These are phyloP conservation scores for Graphilbum ipis-grandicollis DNA, from an alignment of 2,329 filamentous ascomycete genomes.

Conservation along the genomic window DNA sequence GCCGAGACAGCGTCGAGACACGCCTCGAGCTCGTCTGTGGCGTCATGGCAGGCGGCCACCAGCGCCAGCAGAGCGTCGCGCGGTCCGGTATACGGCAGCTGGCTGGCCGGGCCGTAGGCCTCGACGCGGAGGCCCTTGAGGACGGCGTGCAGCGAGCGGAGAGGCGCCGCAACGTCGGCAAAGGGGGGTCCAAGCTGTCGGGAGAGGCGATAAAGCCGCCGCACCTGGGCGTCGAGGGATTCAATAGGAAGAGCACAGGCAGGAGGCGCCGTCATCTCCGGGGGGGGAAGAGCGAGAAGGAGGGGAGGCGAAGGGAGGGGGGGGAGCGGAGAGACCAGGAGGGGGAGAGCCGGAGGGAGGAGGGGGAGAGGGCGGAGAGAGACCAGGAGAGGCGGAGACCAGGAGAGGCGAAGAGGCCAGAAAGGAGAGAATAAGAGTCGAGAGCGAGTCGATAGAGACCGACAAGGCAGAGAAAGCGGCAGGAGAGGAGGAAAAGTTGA, in stretches of 20 bases:
- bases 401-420: background rate
- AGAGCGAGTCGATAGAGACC: background rate
- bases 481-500: background rate
- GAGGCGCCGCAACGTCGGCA: constrained; percentile 27
- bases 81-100: too few species aligned
- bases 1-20: constrained; percentile 20
- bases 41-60: constrained; percentile 35
- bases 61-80: constrained; percentile 25
- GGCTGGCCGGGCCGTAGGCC: constrained; percentile 36
- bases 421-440: background rate
- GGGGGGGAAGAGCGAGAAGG: background rate
- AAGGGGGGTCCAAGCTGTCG: constrained; percentile 31
- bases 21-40: constrained; percentile 33
- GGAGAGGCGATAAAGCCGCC: constrained; percentile 35
- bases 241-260: constrained; percentile 29
- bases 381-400: background rate
- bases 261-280: constrained; percentile 12
- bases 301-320: background rate
- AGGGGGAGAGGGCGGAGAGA: background rate
- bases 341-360: background rate
- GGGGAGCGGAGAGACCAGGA: background rate
- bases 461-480: background rate
- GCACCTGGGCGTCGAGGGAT: constrained; percentile 35
- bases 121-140: constrained; percentile 41
- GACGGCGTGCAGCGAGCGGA: constrained; percentile 35